Evolutionary conservation across 139 green algal genomes (phyloP).

Genomic region (Chlorella vulgaris): DNA sequence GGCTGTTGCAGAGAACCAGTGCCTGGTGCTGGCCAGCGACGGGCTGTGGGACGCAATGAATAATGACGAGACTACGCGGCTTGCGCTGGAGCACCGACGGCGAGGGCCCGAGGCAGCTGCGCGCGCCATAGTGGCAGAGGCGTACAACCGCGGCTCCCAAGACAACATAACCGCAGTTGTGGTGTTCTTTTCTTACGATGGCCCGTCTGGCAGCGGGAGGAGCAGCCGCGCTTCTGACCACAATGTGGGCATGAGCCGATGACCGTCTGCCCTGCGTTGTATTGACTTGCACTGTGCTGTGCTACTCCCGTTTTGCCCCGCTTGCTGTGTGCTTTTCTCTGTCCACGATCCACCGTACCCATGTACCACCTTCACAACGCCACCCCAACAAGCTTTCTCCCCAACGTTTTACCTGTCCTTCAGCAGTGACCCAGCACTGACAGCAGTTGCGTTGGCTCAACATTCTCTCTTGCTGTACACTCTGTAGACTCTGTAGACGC

Average conservation of each 20-base stretch:
- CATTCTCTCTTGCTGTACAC: no score
- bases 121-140: constrained; percentile 72
- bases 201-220: neutral
- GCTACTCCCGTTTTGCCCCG: no score
- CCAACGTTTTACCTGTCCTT: no score
- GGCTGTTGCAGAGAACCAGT: constrained; percentile 57
- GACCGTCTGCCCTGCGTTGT: neutral
- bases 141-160: constrained; percentile 67
- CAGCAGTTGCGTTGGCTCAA: no score
- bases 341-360: no score
- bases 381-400: no score
- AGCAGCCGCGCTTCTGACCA: neutral
- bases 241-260: neutral
- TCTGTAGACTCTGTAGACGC: no score
- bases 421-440: no score
- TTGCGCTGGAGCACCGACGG: constrained; percentile 24
- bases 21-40: constrained; percentile 89
- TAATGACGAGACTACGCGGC: constrained; percentile 77
- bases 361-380: no score
- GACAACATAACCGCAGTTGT: constrained; percentile 18
- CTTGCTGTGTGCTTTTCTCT: no score
- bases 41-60: constrained; percentile 94
- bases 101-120: constrained; percentile 69
- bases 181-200: neutral
- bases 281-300: neutral